Percentiles rank a stretch among this genome's conserved stretches.
Evolutionary conservation across 768 basidiomycete species (phyloP).

Genomic region (Boletus coccyginus): DNA sequence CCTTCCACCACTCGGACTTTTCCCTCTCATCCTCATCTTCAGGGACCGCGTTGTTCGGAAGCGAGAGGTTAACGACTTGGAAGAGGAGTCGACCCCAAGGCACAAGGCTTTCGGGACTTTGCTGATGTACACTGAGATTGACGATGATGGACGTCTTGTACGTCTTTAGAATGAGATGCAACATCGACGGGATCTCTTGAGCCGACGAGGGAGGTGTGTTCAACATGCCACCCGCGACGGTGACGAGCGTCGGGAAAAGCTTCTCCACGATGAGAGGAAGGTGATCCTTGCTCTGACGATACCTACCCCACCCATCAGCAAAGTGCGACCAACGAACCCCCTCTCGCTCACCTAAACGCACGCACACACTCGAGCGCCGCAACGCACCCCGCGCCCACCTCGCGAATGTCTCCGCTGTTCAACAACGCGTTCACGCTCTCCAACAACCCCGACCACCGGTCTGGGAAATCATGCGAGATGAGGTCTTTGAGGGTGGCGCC

Average conservation of each 20-base stretch:
- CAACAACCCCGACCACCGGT: constrained; percentile 69
- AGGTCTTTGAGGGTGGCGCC: constrained; percentile 70
- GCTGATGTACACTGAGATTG: constrained; percentile 70
- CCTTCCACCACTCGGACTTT: constrained; percentile 83
- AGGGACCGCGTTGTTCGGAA: constrained; percentile 65
- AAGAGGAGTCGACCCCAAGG: constrained; percentile 89
- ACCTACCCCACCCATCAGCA: constrained; percentile 53
- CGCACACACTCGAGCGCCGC: constrained; percentile 75
- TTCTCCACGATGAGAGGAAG: constrained; percentile 56
- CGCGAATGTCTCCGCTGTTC: constrained; percentile 57
- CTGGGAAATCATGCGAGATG: constrained; percentile 75
- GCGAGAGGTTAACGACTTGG: constrained; percentile 66
- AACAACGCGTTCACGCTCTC: constrained; percentile 65
- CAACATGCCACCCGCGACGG: constrained; percentile 70
- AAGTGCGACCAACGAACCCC: neutral
- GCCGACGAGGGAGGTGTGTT: constrained; percentile 54
- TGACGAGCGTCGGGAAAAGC: constrained; percentile 73
- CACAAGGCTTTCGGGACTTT: constrained; percentile 68
- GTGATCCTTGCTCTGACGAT: constrained; percentile 61
- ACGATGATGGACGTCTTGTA: constrained; percentile 83
- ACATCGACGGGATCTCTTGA: constrained; percentile 76
- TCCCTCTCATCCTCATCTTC: constrained; percentile 75
- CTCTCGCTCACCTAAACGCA: constrained; percentile 39
- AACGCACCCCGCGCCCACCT: constrained; percentile 80
- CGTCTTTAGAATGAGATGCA: constrained; percentile 84